phyloP scores from a whole-genome alignment of 2,329 filamentous ascomycete species.

The Beauveria australis region DNA sequence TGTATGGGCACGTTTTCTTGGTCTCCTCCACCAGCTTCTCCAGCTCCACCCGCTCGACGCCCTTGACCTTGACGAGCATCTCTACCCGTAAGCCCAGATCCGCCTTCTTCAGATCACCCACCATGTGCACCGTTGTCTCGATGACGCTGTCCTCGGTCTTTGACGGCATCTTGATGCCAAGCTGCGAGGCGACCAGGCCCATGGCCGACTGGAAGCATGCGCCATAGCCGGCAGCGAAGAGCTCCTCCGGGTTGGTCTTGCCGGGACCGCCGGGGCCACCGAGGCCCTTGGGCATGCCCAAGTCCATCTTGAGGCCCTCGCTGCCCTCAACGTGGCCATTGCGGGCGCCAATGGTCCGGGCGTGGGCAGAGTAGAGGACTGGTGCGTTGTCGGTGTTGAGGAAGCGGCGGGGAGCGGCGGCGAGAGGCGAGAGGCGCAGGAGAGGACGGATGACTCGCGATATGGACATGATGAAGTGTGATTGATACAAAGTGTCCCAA shows the following conservation, averaged over 20 bases:
- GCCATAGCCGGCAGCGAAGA: slow-evolving; percentile 39
- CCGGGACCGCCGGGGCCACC: slow-evolving; percentile 29
- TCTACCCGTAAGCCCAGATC: slow-evolving; percentile 36
- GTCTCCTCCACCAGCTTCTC: slow-evolving; percentile 21
- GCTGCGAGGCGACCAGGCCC: slow-evolving; percentile 31
- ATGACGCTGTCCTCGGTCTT: slow-evolving; percentile 29
- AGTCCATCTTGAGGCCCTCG: slow-evolving; percentile 23
- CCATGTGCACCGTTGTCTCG: slow-evolving; percentile 33
- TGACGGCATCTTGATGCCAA: slow-evolving; percentile 33
- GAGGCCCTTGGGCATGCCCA: slow-evolving; percentile 35
- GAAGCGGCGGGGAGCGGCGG: slow-evolving; percentile 16
- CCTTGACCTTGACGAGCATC: slow-evolving; percentile 30
- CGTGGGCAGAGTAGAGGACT: slow-evolving; percentile 28
- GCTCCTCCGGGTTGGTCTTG: slow-evolving; percentile 39
- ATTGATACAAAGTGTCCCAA: not conserved
- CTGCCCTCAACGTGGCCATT: slow-evolving; percentile 20
- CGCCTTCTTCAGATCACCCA: slow-evolving; percentile 34
- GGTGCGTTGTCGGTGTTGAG: slow-evolving; percentile 32
- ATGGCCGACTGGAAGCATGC: slow-evolving; percentile 39
- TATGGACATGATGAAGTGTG: not conserved
- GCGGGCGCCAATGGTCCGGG: slow-evolving; percentile 30
- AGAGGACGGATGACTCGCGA: slow-evolving; percentile 1
- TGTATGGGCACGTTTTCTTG: slow-evolving; percentile 22
- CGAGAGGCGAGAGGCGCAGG: not conserved
- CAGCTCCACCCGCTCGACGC: slow-evolving; percentile 17